Base-by-base conservation (phyloP, 495 filamentous ascomycete species). In the Thozetella sp. region DNA sequence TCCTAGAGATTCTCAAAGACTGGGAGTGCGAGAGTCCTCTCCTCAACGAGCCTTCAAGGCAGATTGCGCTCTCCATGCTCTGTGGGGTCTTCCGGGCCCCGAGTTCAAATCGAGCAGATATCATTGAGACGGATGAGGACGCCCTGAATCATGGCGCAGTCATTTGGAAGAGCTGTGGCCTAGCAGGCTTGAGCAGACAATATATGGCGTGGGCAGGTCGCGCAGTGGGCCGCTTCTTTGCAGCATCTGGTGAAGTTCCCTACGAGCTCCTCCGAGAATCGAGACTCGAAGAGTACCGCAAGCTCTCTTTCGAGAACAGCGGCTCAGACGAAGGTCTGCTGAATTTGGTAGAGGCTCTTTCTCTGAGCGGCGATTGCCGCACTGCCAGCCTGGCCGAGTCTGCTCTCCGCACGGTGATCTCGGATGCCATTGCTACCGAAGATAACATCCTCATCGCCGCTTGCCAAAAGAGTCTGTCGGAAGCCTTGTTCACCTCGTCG, bases 121-220 rank as follows among this genome's bases (percentile, higher is more conserved):
- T 89, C 19, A 75, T 91, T 51, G 83, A 83, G 24, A 78, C 75
- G 1, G 89, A 92, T 64, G 71, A 81, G 23, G 78, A 86, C 19
- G 85, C 90, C 3, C 63, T 80, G n/a, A 63, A 68, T 2, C 88
- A 86, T 63, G 83, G 84, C 23, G 73, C 86, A 26, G 81, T 86
- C 26, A 77, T 97, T 2, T 93, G 88, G 85, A 85, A 89, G 63
- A 92, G 87, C 22, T 89, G 92, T 63, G 82, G 86, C 57, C 77
- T 80, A 23, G 75, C 80, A 40, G 72, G 78, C 11, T 79, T 88
- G 26, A 88, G 88, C 46, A 75, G 79, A 25, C 82, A 86, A 22
- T 98, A 95, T 68, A 74, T 90, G 13, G 73, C 91, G 2, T 99
- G 95, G 95, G 90, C 90, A 40, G 93, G 89, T 6, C 83, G 87